Evolutionary conservation across 1,284 basidiomycete species (phyloP).

Genomic region (Puccinia coronata): DNA sequence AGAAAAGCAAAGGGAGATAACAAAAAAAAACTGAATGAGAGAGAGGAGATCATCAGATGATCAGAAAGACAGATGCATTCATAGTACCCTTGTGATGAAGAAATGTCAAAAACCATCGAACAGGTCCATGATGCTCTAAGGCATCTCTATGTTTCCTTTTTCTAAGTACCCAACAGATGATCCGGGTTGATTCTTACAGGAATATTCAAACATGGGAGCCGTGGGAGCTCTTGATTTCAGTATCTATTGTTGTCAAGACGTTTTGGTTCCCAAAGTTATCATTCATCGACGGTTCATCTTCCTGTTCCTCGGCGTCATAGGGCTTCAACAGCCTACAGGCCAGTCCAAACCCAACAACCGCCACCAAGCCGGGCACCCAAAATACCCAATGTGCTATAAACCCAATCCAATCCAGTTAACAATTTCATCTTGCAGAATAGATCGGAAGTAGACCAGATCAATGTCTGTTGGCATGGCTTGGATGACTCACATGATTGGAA

Average conservation of each 20-base stretch:
- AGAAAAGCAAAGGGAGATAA: too few species aligned
- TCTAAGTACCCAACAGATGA: too few species aligned
- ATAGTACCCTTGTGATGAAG: too few species aligned
- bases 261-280: not conserved
- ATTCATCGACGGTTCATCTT: not conserved
- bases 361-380: constrained; percentile 34
- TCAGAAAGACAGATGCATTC: too few species aligned
- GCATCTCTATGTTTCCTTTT: too few species aligned
- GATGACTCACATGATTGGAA: constrained; percentile 45
- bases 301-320: constrained; percentile 10
- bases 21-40: too few species aligned
- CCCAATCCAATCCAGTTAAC: not conserved
- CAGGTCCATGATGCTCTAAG: too few species aligned
- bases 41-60: too few species aligned
- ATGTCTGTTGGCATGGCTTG: not conserved
- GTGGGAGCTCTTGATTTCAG: not conserved
- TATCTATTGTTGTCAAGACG: not conserved
- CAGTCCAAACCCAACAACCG: constrained; percentile 21
- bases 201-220: not conserved
- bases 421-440: not conserved
- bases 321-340: constrained; percentile 28
- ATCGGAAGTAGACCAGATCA: not conserved
- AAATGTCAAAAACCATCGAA: too few species aligned
- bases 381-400: constrained; percentile 42
- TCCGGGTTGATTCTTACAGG: too few species aligned